Evolutionary conservation across 768 basidiomycete species (phyloP).

Genomic region (Saitozyma sp.): DNA sequence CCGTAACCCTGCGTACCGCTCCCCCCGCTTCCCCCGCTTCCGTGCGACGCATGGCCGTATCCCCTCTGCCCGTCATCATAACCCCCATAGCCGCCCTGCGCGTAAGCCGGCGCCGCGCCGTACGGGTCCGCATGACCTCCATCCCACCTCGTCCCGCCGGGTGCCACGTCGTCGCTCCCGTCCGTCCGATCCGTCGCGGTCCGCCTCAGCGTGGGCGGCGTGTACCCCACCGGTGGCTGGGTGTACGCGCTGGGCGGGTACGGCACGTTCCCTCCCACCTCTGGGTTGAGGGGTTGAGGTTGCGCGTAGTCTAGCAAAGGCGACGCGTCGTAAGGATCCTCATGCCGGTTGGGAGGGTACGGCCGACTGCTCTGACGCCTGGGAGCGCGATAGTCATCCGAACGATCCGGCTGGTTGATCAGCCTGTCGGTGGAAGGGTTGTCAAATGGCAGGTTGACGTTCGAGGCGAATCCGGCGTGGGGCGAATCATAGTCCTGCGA

Average conservation of each 20-base stretch:
- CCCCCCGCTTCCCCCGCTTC: no score
- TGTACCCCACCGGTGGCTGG: constrained; percentile 42
- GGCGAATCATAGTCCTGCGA: constrained; percentile 7
- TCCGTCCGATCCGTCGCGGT: constrained; percentile 13
- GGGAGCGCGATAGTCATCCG: constrained; percentile 16
- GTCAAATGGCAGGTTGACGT: constrained; percentile 27
- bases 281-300: constrained; percentile 5
- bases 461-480: constrained; percentile 16
- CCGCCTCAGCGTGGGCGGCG: constrained; percentile 24
- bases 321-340: constrained; percentile 5
- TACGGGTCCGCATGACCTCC: not conserved
- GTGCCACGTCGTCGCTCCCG: constrained; percentile 7
- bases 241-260: constrained; percentile 44
- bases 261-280: constrained; percentile 15
- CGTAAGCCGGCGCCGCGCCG: no score
- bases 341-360: constrained; percentile 9
- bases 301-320: constrained; percentile 33
- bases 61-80: no score
- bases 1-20: no score
- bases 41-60: no score
- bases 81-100: no score
- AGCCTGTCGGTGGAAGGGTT: constrained; percentile 46
- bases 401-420: constrained; percentile 16
- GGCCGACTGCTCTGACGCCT: constrained; percentile 23
- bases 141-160: constrained; percentile 4